Conservation (phyloP, 345 rosid genomes). For the Citrus sp. region DNA sequence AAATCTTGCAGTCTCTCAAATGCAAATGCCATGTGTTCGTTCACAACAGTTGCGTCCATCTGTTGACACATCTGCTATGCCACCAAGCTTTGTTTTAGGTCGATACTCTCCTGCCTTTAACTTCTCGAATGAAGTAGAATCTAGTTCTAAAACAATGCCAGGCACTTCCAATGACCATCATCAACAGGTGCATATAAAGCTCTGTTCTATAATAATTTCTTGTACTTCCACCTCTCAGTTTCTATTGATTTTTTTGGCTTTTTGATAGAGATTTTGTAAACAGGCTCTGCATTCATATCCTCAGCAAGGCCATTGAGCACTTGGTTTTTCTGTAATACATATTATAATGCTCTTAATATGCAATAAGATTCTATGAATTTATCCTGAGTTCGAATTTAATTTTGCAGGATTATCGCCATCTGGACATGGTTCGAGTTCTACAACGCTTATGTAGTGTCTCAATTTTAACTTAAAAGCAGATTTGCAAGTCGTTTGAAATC, state of each 20-base stretch:
- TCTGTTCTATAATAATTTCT: background rate
- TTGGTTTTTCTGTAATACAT: background rate
- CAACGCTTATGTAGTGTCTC: background rate
- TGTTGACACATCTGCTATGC: background rate
- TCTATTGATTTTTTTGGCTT: background rate
- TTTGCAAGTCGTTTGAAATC: background rate
- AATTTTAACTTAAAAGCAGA: background rate
- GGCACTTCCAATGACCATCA: background rate
- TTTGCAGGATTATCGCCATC: background rate
- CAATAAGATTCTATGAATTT: background rate
- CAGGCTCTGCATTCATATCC: background rate
- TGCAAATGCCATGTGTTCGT: slow-evolving; percentile 1
- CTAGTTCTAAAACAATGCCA: background rate
- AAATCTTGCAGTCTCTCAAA: background rate
- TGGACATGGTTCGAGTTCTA: background rate
- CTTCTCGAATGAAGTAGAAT: background rate
- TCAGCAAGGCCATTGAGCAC: background rate
- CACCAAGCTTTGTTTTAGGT: background rate
- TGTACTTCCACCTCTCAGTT: background rate
- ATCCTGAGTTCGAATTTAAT: background rate
- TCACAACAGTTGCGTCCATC: background rate
- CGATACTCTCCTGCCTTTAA: background rate
- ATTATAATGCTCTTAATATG: background rate
- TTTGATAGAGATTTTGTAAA: background rate
- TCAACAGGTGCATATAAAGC: background rate